These are phyloP conservation scores for Aspergillus viridinutans DNA, from an alignment of 2,329 filamentous ascomycete genomes.

Conservation along the genomic window DNA sequence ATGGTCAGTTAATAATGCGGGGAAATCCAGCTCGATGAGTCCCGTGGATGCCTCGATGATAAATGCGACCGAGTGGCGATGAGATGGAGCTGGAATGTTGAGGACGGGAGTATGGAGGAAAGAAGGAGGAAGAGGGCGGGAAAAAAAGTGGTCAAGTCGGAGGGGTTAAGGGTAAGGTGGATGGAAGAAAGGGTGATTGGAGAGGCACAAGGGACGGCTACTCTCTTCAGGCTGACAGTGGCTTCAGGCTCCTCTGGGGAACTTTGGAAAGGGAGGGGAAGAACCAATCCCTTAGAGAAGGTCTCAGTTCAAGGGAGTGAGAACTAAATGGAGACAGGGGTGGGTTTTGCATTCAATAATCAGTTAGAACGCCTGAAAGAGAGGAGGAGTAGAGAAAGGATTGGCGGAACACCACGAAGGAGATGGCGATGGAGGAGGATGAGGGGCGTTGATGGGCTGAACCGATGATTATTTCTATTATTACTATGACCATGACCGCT, in stretches of 20 bases:
- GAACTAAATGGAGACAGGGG: neutral
- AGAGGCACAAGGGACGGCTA: neutral
- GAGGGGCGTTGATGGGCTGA: neutral
- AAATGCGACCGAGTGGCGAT: slow-evolving; percentile 5
- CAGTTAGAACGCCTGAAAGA: neutral
- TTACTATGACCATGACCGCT: no score
- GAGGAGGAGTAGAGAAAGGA: neutral
- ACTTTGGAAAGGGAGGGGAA: neutral
- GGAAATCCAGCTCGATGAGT: neutral
- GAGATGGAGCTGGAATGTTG: neutral
- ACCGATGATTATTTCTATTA: neutral
- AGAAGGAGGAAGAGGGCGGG: slow-evolving; percentile 1
- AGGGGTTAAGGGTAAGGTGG: slow-evolving; percentile 2
- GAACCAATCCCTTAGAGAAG: neutral
- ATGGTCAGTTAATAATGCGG: neutral
- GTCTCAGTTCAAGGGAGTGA: neutral
- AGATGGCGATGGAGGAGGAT: neutral
- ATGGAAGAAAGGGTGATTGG: slow-evolving; percentile 2
- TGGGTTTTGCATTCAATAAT: neutral
- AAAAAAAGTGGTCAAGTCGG: slow-evolving; percentile 7
- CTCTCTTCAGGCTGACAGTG: neutral
- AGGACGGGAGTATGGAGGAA: slow-evolving; percentile 2
- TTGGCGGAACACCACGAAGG: neutral
- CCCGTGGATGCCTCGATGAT: neutral
- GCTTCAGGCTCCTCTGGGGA: neutral